A percentile compares a stretch with the other conserved stretches of the same genome.
These are phyloP conservation scores for Neopestalotiopsis sp. DNA, from an alignment of 2,329 filamentous ascomycete genomes.

Conservation along the genomic window DNA sequence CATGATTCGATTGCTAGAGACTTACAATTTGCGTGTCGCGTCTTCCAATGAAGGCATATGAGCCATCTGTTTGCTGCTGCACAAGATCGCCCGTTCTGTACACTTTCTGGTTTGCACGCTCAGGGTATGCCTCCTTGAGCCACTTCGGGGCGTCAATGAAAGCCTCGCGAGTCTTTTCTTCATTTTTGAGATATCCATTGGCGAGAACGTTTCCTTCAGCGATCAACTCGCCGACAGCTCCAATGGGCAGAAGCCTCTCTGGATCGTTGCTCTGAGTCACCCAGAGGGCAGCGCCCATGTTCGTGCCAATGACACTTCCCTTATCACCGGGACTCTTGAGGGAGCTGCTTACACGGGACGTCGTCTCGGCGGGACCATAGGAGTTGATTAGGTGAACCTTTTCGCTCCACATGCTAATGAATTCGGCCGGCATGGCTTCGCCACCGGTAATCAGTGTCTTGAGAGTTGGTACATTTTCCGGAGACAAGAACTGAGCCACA, in stretches of 20 bases:
- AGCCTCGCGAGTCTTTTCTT: slow-evolving; percentile 24
- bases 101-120: slow-evolving; percentile 11
- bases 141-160: slow-evolving; percentile 30
- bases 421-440: slow-evolving; percentile 1
- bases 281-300: slow-evolving; percentile 15
- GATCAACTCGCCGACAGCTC: slow-evolving; percentile 25
- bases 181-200: slow-evolving; percentile 38
- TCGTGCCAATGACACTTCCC: slow-evolving; percentile 9
- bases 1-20: not conserved
- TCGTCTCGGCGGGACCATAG: slow-evolving; percentile 10
- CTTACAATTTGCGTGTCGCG: slow-evolving; percentile 26
- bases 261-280: slow-evolving; percentile 18
- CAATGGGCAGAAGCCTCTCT: slow-evolving; percentile 22
- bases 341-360: not conserved
- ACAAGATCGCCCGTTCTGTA: slow-evolving; percentile 21
- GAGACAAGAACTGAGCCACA: slow-evolving; percentile 7
- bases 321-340: slow-evolving; percentile 4
- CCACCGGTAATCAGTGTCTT: slow-evolving; percentile 9
- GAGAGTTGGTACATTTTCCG: slow-evolving; percentile 7
- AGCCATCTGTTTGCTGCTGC: slow-evolving; percentile 7
- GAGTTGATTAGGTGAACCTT: slow-evolving; percentile 15
- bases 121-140: slow-evolving; percentile 4
- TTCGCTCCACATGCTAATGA: slow-evolving; percentile 16
- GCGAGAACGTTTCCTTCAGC: slow-evolving; percentile 24
- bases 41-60: slow-evolving; percentile 9